Evolutionary conservation across 768 basidiomycete genomes (phyloP).

Genomic region (Kwoniella sp.): DNA sequence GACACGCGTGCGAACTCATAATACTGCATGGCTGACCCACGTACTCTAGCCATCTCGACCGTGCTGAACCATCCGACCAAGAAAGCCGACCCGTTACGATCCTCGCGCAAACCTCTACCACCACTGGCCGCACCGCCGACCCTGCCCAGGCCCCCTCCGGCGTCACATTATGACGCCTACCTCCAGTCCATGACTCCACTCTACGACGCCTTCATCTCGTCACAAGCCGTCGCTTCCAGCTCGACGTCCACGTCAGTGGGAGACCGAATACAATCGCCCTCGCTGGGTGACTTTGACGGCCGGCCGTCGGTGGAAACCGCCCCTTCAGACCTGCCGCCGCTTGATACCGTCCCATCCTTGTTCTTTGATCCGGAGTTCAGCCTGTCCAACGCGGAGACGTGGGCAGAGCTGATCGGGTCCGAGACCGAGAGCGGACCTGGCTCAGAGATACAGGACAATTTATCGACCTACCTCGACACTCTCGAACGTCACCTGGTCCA

Average conservation of each 20-base stretch:
- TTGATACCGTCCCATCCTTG: slow-evolving; percentile 70
- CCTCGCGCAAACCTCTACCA: slow-evolving; percentile 65
- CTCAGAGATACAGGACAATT: slow-evolving; percentile 68
- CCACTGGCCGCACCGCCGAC: slow-evolving; percentile 62
- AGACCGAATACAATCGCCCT: slow-evolving; percentile 1
- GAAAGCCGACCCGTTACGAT: slow-evolving; percentile 77
- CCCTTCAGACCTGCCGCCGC: slow-evolving; percentile 57
- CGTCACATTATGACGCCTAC: slow-evolving; percentile 46
- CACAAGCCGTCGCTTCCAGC: slow-evolving; percentile 27
- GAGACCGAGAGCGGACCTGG: not conserved
- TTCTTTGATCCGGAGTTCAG: slow-evolving; percentile 78
- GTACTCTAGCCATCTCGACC: slow-evolving; percentile 73
- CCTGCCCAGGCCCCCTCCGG: slow-evolving; percentile 47
- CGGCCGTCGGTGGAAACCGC: slow-evolving; percentile 48
- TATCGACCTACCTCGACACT: slow-evolving; percentile 87
- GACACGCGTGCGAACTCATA: no score
- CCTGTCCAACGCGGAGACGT: slow-evolving; percentile 70
- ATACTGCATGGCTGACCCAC: no score
- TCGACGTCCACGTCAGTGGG: slow-evolving; percentile 2
- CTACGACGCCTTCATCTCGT: slow-evolving; percentile 31
- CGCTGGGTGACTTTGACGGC: slow-evolving; percentile 18
- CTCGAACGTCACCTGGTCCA: slow-evolving; percentile 90
- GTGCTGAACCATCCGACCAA: slow-evolving; percentile 87
- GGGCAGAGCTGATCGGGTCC: slow-evolving; percentile 57
- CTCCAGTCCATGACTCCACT: slow-evolving; percentile 50